These are phyloP conservation scores for Cryptococcus sp. DNA, from an alignment of 1,284 basidiomycete genomes.

Conservation along the genomic window DNA sequence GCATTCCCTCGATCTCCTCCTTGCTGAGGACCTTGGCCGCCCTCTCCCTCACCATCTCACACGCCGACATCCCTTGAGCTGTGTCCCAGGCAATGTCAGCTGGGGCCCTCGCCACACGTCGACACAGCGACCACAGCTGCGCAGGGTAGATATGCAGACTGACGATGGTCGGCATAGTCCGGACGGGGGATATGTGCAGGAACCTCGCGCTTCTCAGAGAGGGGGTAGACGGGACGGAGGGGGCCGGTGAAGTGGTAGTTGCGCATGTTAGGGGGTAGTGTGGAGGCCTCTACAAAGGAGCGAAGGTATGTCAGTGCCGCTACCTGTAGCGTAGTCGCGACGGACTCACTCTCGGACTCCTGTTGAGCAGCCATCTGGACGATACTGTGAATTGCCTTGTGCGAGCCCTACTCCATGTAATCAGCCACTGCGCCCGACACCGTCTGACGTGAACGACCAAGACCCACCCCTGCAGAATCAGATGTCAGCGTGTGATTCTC, in stretches of 20 bases:
- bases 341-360: conserved; percentile 34
- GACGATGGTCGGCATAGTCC: conserved; percentile 52
- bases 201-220: conserved; percentile 42
- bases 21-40: conserved; percentile 40
- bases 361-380: conserved; percentile 41
- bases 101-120: not conserved
- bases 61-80: conserved; percentile 45
- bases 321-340: not conserved
- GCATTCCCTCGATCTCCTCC: conserved; percentile 50
- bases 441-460: not conserved
- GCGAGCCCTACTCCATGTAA: conserved; percentile 23
- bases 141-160: conserved; percentile 12
- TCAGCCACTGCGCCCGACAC: not conserved
- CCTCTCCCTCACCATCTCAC: conserved; percentile 40
- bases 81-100: conserved; percentile 3
- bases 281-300: conserved; percentile 30
- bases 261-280: conserved; percentile 44
- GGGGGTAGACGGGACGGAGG: conserved; percentile 49
- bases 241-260: conserved; percentile 48
- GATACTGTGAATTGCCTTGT: conserved; percentile 49
- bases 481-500: not conserved
- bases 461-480: conserved; percentile 26
- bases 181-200: conserved; percentile 47
- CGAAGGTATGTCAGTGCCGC: not conserved
- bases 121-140: not conserved